These are phyloP conservation scores for Globisporangium apiculatum DNA, from an alignment of 352 stramenopile genomes.

Conservation along the genomic window DNA sequence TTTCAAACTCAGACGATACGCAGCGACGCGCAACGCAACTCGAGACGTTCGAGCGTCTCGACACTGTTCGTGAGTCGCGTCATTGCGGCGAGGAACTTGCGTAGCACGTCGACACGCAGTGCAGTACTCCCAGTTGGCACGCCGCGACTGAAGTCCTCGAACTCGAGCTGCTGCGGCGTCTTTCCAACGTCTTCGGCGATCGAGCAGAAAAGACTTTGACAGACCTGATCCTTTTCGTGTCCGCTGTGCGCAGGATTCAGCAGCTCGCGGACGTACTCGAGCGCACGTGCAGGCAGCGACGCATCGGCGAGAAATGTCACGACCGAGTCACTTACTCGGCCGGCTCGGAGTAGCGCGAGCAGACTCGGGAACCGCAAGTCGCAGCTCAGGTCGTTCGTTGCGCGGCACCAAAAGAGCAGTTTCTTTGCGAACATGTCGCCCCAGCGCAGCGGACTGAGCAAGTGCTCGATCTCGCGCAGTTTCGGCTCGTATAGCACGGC, in stretches of 20 bases:
- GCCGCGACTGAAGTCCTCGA: conserved; percentile 42
- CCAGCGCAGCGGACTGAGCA: conserved; percentile 32
- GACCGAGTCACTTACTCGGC: neutral
- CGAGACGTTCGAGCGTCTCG: conserved; percentile 30
- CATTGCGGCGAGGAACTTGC: conserved; percentile 16
- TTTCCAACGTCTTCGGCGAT: conserved; percentile 42
- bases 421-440: conserved; percentile 24
- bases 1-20: conserved; percentile 46
- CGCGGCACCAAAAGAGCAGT: conserved; percentile 23
- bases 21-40: conserved; percentile 28
- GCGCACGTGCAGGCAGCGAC: conserved; percentile 17
- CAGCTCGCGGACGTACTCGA: conserved; percentile 27
- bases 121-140: conserved; percentile 31
- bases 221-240: conserved; percentile 36
- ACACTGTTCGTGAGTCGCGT: conserved; percentile 24
- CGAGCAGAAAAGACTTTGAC: conserved; percentile 53
- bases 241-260: conserved; percentile 27
- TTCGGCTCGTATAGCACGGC: conserved; percentile 22
- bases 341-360: conserved; percentile 13
- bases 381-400: conserved; percentile 30
- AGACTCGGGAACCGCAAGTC: conserved; percentile 28
- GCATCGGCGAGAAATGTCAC: conserved; percentile 17
- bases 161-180: conserved; percentile 42
- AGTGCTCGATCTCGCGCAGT: conserved; percentile 14
- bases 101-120: conserved; percentile 14